These are phyloP conservation scores for Gypsophila paniculata DNA, from an alignment of 179 eudicot species.

Conservation along the genomic window DNA sequence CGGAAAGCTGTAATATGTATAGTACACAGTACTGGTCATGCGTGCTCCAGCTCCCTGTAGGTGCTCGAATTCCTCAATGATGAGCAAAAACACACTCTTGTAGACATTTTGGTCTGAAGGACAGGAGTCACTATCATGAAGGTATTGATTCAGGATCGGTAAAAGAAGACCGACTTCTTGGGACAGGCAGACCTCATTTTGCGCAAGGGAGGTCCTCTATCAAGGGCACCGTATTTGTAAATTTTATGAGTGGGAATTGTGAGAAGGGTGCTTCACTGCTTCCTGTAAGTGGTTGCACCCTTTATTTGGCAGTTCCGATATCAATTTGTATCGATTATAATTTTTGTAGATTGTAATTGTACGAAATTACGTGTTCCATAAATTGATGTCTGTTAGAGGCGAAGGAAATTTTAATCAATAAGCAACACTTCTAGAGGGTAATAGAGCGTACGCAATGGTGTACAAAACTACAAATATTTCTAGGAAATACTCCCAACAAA, in stretches of 20 bases:
- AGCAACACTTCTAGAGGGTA: not conserved
- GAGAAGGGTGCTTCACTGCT: constrained; percentile 57
- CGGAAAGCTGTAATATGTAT: not conserved
- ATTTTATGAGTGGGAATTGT: constrained; percentile 67
- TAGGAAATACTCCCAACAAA: too few species aligned
- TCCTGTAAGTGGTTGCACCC: constrained; percentile 57
- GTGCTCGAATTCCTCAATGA: constrained; percentile 14
- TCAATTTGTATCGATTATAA: constrained; percentile 26
- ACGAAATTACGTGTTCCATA: constrained; percentile 33
- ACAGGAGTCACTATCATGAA: constrained; percentile 32
- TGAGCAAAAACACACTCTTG: too few species aligned
- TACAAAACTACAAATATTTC: too few species aligned
- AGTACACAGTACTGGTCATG: constrained; percentile 9
- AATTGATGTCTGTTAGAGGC: constrained; percentile 23
- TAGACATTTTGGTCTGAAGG: constrained; percentile 39
- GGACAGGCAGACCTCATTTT: constrained; percentile 37
- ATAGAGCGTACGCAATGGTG: not conserved
- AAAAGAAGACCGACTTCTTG: constrained; percentile 28
- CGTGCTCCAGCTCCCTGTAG: not conserved
- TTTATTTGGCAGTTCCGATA: constrained; percentile 18
- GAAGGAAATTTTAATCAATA: constrained; percentile 11
- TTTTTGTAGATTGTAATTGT: constrained; percentile 46
- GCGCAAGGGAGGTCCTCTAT: constrained; percentile 34
- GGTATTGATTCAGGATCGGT: constrained; percentile 32
- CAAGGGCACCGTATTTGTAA: constrained; percentile 65